Conservation (phyloP, 345 rosid species). For the Bruguiera gymnorhiza region DNA sequence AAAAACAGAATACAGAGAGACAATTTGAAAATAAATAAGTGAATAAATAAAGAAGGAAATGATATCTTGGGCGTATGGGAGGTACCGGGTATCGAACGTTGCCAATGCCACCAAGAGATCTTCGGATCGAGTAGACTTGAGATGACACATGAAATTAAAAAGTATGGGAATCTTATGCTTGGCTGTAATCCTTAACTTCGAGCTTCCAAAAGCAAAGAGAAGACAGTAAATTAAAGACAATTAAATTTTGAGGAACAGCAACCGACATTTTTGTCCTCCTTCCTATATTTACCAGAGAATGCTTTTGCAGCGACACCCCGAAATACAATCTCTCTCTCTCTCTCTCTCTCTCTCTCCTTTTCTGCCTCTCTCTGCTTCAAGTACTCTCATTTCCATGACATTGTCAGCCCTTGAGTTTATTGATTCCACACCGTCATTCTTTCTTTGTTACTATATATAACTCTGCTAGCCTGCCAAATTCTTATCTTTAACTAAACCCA, state of each 20-base stretch:
- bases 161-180: conserved; percentile 30
- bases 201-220: conserved; percentile 7
- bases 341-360: neutral
- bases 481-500: conserved; percentile 42
- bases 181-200: conserved; percentile 21
- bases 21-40: too few species aligned
- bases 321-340: neutral
- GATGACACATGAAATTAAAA: conserved; percentile 10
- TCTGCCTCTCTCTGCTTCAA: neutral
- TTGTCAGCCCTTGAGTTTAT: conserved; percentile 24
- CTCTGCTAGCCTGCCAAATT: conserved; percentile 27
- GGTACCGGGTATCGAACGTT: too few species aligned
- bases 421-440: conserved; percentile 20
- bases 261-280: conserved; percentile 15
- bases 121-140: conserved; percentile 13
- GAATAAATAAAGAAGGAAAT: too few species aligned
- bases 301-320: conserved; percentile 16
- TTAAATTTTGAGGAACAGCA: conserved; percentile 18
- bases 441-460: conserved; percentile 4
- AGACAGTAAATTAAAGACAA: conserved; percentile 2
- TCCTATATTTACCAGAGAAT: conserved; percentile 1
- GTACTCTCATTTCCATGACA: conserved; percentile 13
- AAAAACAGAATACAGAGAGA: too few species aligned
- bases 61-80: too few species aligned
- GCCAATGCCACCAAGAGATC: conserved; percentile 2